Base-by-base conservation (phyloP, 441 rosid species). In the Adansonia grandidieri region DNA sequence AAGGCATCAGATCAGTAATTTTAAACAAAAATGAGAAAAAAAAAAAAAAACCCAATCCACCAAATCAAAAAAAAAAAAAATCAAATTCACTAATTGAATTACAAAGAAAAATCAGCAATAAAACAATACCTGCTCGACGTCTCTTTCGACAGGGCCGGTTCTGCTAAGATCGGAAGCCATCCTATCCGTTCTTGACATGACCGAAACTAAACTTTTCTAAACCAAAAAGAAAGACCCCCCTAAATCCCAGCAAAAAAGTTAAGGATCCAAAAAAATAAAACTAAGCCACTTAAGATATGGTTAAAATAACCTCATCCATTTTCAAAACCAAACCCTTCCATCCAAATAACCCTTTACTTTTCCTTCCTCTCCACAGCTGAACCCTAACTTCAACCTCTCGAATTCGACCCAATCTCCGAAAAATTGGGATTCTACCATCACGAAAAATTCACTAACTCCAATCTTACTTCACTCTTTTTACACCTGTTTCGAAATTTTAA, bases 141-240 rank as follows among this genome's bases (percentile, higher is more conserved):
- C 98, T 70, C 98, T 86, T 86, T 93, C 98, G 9, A 92, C 91
- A 7, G 93, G 85, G 68, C 91, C 98, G 4, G 88, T 86, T 85
- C 93, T 84, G 80, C 89, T 85, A 84, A 92, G 96, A 95, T 90
- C 96, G 85, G 90, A 88, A 64, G 96, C 88, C 97, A 95, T 91
- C 85, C 92, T 87, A 80, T 85, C 93, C 73, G 87, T 85, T 81
- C 92, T 78, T 69, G 86, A 87, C 89, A 91, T 88, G 73, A 78
- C 32, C 50, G 1, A 44, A 65, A 66, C 50, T 48, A 56, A 54
- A 61, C 57, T 50, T 67, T 9, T 54, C 56, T 45, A 48, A 76
- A 76, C 17, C 37, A 71, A 78, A 57, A 73, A 22, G 6, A 37
- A 6, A 6, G 9, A 28, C 42, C 53, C 64, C 53, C 62, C 58